These are phyloP conservation scores for Tilletia horrida DNA, from an alignment of 1,284 basidiomycete species.

Conservation along the genomic window DNA sequence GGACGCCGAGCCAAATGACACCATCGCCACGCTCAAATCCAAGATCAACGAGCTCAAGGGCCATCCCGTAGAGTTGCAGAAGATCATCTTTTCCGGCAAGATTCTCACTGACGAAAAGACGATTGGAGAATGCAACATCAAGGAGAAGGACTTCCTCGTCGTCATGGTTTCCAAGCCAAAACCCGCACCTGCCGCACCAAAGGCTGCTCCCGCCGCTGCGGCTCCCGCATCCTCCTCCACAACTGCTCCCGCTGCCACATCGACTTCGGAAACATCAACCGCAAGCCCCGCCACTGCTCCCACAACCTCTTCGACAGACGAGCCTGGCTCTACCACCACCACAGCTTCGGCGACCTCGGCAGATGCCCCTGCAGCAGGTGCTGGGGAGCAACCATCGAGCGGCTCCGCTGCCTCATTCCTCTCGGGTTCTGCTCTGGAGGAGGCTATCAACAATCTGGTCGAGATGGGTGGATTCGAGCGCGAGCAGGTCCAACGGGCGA, in stretches of 20 bases:
- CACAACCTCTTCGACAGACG: constrained; percentile 40
- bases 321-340: constrained; percentile 28
- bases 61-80: constrained; percentile 72
- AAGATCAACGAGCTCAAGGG: constrained; percentile 78
- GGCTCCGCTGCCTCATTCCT: constrained; percentile 17
- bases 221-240: constrained; percentile 25
- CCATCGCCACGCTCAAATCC: constrained; percentile 71
- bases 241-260: constrained; percentile 6
- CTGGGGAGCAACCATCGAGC: constrained; percentile 39
- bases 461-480: constrained; percentile 81
- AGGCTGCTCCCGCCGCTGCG: background rate
- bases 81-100: constrained; percentile 96
- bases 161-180: constrained; percentile 94
- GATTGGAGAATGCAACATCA: constrained; percentile 82
- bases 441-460: constrained; percentile 60
- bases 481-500: constrained; percentile 76
- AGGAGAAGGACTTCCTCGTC: constrained; percentile 98
- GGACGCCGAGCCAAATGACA: constrained; percentile 49
- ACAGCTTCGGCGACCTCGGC: constrained; percentile 52
- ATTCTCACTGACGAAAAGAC: constrained; percentile 85
- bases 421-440: constrained; percentile 43
- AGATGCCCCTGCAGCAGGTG: constrained; percentile 48
- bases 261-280: background rate
- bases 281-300: constrained; percentile 55
- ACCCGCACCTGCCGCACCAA: background rate